These are phyloP conservation scores for Ilex aquifolium DNA, from an alignment of 257 asterid species.

Conservation along the genomic window DNA sequence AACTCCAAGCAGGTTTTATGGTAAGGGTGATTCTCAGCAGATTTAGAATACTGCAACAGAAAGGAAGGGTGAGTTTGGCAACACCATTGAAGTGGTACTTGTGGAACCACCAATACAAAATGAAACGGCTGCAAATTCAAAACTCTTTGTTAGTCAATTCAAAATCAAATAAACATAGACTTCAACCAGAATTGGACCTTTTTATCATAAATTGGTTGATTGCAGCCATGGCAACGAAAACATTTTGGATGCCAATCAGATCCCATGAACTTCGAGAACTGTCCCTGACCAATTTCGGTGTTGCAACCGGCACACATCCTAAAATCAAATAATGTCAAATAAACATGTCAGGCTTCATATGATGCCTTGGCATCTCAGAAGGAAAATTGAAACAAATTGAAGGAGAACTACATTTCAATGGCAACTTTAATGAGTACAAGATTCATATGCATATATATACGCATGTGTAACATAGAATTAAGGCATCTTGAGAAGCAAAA, in stretches of 20 bases:
- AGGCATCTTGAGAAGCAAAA: too few relatives aligned
- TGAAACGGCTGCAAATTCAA: neutral
- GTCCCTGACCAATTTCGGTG: constrained; percentile 86
- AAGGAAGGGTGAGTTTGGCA: neutral
- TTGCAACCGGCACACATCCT: constrained; percentile 95
- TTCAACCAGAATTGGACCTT: constrained; percentile 52
- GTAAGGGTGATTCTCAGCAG: constrained; percentile 70
- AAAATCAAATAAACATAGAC: constrained; percentile 14
- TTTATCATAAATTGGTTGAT: constrained; percentile 76
- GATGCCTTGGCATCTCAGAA: neutral
- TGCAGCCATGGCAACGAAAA: constrained; percentile 76
- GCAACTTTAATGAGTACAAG: too few relatives aligned
- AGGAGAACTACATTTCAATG: too few relatives aligned
- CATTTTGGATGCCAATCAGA: constrained; percentile 99
- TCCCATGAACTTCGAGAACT: constrained; percentile 91
- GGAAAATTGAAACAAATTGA: too few relatives aligned
- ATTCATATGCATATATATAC: too few relatives aligned
- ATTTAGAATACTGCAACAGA: constrained; percentile 74
- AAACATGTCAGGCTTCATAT: constrained; percentile 9
- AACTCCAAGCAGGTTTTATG: constrained; percentile 96
- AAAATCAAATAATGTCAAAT: constrained; percentile 8
- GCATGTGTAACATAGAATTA: too few relatives aligned
- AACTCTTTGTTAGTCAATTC: too few relatives aligned
- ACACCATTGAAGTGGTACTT: neutral
- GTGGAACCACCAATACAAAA: neutral